Evolutionary conservation across 768 basidiomycete genomes (phyloP), one percentile per base, ranked within the genome.

Genomic region (Boletus tomentosulus): DNA sequence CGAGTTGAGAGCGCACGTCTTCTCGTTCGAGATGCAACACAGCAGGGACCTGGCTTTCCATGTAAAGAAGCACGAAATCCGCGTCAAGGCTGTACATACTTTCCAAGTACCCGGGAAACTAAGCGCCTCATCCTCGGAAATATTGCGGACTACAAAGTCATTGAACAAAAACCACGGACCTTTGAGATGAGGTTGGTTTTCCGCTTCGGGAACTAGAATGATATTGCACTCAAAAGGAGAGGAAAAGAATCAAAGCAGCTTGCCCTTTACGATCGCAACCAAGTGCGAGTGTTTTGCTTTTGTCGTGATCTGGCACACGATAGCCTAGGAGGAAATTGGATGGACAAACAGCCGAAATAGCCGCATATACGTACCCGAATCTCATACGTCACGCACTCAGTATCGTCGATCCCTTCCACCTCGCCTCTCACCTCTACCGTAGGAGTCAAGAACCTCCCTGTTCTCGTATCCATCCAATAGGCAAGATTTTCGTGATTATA

Each of bases 121-220:
- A 54, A 98, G 71, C 1, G 91, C 96, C 61, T 98, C 94, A 33
- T 85, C 79, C 69, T 96, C 89, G 2, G 87, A 75, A 30, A 98
- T 83, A 52, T 90, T 89, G 46, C 78, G 77, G 12, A 99, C 97
- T 1, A 85, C 78, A 64, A 99, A 99, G 65, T 99, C 97, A 64
- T 99, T 99, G 83, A 98, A 98, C 51, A 98, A 70, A 62, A 87
- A 87, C 97, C 97, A 99, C 1, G 84, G 82, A 50, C 82, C 84
- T 24, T 59, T 62, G 19, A 59, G 59, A 49, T 75, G 70, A 1
- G 65, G 53, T 11, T 73, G 64, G 8, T 64, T 68, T 63, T 86
- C 84, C 1, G 81, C 81, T 53, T 86, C 84, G 0, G 89, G 89
- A 37, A 94, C 90, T 92, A 57, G 4, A 28, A 24, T 31, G 39